These are phyloP conservation scores for Pseudogymnoascus sp. DNA, from an alignment of 2,329 filamentous ascomycete species.

Conservation along the genomic window DNA sequence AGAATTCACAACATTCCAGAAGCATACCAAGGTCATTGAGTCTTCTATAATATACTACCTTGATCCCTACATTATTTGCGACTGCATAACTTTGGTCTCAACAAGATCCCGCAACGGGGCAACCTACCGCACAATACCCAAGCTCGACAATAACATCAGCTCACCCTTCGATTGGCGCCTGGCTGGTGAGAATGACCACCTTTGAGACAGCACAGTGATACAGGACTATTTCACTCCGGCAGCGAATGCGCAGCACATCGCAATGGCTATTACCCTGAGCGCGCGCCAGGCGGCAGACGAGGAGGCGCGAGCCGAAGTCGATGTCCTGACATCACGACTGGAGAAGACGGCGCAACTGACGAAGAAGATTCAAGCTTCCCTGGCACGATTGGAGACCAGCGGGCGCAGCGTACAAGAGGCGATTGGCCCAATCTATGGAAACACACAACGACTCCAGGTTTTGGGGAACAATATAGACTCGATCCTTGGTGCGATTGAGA, in stretches of 20 bases:
- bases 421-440: conserved; percentile 83
- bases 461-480: conserved; percentile 78
- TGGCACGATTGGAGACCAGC: conserved; percentile 74
- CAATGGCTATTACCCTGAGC: conserved; percentile 24
- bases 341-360: conserved; percentile 90
- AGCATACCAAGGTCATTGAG: background rate
- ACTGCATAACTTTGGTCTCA: background rate
- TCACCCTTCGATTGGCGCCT: background rate
- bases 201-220: background rate
- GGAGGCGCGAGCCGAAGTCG: conserved; percentile 60
- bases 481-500: conserved; percentile 78
- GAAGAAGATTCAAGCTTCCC: conserved; percentile 87
- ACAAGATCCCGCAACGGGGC: background rate
- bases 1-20: background rate
- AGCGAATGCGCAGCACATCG: background rate
- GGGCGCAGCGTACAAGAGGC: conserved; percentile 88
- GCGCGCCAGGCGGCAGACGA: conserved; percentile 40
- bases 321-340: conserved; percentile 63
- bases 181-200: background rate
- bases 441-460: conserved; percentile 83
- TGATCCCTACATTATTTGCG: background rate
- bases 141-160: background rate
- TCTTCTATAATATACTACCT: background rate
- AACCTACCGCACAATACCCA: background rate
- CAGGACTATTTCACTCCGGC: background rate